phyloP scores from a whole-genome alignment of 2,329 filamentous ascomycete species.

The Colletotrichum musicola region DNA sequence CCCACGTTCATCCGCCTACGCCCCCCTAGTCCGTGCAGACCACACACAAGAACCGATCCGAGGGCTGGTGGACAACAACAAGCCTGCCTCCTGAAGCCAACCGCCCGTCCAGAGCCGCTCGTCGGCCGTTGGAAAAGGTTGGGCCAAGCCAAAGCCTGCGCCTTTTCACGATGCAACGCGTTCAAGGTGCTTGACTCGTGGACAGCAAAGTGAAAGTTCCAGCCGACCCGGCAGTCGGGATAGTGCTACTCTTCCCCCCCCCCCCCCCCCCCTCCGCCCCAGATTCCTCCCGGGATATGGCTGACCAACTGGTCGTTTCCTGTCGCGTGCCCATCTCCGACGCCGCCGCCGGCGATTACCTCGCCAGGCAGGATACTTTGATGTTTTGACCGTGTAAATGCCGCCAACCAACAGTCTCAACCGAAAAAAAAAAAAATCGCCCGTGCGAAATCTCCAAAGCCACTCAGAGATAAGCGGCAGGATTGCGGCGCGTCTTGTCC shows the following conservation, averaged over 20 bases:
- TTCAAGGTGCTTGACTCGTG: constrained; percentile 22
- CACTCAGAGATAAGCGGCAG: constrained; percentile 30
- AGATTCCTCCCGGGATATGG: neutral
- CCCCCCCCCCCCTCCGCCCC: neutral
- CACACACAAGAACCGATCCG: neutral
- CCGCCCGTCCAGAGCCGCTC: neutral
- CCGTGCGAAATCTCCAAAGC: neutral
- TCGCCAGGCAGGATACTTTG: too few relatives aligned
- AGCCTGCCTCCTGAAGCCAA: neutral
- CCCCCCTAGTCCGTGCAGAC: too few relatives aligned
- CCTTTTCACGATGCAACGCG: neutral
- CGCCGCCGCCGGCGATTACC: too few relatives aligned
- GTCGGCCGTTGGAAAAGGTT: neutral
- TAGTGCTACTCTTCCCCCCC: neutral
- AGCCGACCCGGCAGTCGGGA: neutral
- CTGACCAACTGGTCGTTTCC: neutral
- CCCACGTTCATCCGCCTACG: neutral
- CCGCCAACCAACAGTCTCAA: too few relatives aligned
- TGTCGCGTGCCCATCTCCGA: neutral
- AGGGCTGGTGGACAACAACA: neutral
- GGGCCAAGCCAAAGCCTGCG: neutral
- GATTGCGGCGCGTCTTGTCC: neutral
- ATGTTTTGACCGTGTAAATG: too few relatives aligned
- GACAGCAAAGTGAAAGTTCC: neutral
- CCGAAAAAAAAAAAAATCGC: neutral